Conservation (phyloP, 2,329 filamentous ascomycete species). For the Grosmannia serpens region DNA sequence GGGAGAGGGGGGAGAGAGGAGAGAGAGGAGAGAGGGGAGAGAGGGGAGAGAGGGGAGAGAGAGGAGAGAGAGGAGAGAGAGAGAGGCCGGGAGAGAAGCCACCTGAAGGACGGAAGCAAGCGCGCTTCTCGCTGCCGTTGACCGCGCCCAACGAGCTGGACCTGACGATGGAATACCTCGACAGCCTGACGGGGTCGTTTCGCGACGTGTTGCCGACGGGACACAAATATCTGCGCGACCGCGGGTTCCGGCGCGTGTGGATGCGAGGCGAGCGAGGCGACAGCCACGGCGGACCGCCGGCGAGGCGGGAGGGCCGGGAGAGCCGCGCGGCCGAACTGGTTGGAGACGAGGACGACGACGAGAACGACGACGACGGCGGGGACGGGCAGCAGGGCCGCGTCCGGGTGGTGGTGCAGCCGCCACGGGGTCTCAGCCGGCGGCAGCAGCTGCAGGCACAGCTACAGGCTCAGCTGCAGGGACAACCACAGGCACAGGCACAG, state of each 20-base stretch:
- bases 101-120: too few species aligned
- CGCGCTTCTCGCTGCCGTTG: too few species aligned
- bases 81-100: too few species aligned
- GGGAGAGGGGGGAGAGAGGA: too few species aligned
- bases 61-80: too few species aligned
- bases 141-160: slow-evolving; percentile 25
- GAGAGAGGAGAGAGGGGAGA: too few species aligned
- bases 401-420: slow-evolving; percentile 35
- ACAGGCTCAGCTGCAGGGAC: too few species aligned
- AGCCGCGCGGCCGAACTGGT: too few species aligned
- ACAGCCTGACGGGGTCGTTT: slow-evolving; percentile 20
- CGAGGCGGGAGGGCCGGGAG: too few species aligned
- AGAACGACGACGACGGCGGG: slow-evolving; percentile 12
- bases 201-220: slow-evolving; percentile 25
- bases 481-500: too few species aligned
- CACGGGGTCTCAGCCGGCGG: slow-evolving; percentile 13
- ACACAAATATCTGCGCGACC: slow-evolving; percentile 15
- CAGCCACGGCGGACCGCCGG: not conserved
- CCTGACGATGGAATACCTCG: slow-evolving; percentile 27
- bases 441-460: not conserved
- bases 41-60: too few species aligned
- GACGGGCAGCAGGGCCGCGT: not conserved
- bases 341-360: slow-evolving; percentile 11
- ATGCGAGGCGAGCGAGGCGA: not conserved
- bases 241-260: slow-evolving; percentile 28